Evolutionary conservation across 2,329 filamentous ascomycete species (phyloP).

Genomic region (Fusarium denticulatum): DNA sequence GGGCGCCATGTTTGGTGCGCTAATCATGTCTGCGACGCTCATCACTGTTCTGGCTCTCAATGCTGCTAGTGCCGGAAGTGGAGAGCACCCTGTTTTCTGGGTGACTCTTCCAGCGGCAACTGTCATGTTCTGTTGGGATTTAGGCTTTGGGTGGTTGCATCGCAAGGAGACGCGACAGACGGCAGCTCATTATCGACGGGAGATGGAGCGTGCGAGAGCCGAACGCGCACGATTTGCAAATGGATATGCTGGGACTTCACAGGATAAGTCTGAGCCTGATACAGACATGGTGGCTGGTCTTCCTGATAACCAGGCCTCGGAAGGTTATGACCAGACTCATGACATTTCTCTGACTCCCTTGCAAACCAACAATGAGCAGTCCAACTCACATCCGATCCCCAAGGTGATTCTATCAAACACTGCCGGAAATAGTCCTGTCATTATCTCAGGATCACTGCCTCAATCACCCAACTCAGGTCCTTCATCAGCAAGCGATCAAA

Average conservation of each 20-base stretch:
- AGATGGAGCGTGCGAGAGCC: slow-evolving; percentile 27
- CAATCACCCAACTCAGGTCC: neutral
- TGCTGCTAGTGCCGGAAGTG: slow-evolving; percentile 61
- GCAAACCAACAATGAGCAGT: fast-evolving
- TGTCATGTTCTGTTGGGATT: slow-evolving; percentile 75
- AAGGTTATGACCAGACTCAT: neutral
- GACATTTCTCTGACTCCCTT: neutral
- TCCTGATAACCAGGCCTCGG: neutral
- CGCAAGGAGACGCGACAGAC: slow-evolving; percentile 71
- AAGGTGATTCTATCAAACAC: slow-evolving; percentile 5
- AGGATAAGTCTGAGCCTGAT: neutral
- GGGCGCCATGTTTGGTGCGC: slow-evolving; percentile 70
- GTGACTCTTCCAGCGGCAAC: slow-evolving; percentile 75
- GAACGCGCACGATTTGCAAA: slow-evolving; percentile 12
- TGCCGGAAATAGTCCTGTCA: slow-evolving; percentile 3
- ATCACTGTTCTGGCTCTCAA: slow-evolving; percentile 74
- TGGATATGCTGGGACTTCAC: neutral
- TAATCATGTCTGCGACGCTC: slow-evolving; percentile 74
- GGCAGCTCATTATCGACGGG: slow-evolving; percentile 62
- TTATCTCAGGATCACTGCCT: neutral
- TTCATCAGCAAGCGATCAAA: neutral
- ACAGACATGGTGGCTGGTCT: neutral
- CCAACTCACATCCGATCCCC: neutral
- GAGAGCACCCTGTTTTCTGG: slow-evolving; percentile 70
- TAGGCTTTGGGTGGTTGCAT: slow-evolving; percentile 70